Base-by-base conservation (phyloP, 495 filamentous ascomycete species). In the Tuber indicum region DNA sequence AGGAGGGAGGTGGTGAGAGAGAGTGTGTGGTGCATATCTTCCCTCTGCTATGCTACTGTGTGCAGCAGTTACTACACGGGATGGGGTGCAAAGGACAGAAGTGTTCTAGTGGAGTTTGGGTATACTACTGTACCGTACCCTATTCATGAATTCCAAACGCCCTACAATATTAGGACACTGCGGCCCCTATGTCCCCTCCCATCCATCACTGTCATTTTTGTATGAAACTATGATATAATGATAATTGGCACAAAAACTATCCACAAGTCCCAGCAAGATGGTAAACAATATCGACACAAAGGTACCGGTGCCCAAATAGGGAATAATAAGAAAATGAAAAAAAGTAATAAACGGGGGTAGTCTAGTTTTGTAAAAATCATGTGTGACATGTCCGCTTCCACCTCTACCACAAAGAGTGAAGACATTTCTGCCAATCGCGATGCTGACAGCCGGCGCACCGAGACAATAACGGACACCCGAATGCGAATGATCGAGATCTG, bases 401-500 rank as follows among this genome's bases (percentile, higher is more conserved):
- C 26, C 58, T 36, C 58, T 14, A 17, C 12, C 26, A 5, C 36
- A 66, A 66, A 8, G 4, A 66, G 16, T 36, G 49, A 43, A 66
- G 52, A 62, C n/a, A 32, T 62, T 36, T 66, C 36, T 66, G 58
- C 26, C 14, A 66, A 66, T 19, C 58, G 26, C 12, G 58, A 66
- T 66, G 58, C 58, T 66, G 58, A 36, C 58, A 36, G 26, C 58
- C 58, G 58, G 58, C 58, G 58, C 58, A 66, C 58, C 58, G 58
- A 66, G 58, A 66, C 58, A 66, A 66, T 36, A 36, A 66, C 58
- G 26, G 58, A 66, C 26, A 32, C 58, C 32, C 58, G 26, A 26
- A 66, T 66, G 58, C 58, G 14, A 66, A 26, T 66, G n/a, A 66
- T 66, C 58, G 58, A 66, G 58, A 66, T 66, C 58, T 66, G 58